Percentiles rank a stretch among this genome's conserved stretches.
Evolutionary conservation across 108 stramenopile species (phyloP).

Genomic region (Thalassiosira profunda): DNA sequence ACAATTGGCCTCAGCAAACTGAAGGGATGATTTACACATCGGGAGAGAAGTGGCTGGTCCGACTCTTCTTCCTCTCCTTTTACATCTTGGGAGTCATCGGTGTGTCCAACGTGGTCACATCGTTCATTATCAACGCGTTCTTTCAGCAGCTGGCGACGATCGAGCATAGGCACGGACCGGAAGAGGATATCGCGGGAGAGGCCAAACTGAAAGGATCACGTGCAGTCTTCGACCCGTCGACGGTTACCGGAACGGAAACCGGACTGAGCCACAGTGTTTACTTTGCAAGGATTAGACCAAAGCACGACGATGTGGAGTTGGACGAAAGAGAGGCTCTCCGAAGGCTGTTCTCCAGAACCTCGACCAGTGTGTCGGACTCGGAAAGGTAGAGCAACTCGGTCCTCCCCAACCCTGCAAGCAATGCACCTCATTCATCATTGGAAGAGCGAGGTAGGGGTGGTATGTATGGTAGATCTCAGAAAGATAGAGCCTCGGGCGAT

Average conservation of each 20-base stretch:
- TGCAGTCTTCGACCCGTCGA: conserved; percentile 54
- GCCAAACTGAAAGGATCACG: conserved; percentile 49
- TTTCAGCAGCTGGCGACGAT: conserved; percentile 59
- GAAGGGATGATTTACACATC: conserved; percentile 50
- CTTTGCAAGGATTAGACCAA: conserved; percentile 14
- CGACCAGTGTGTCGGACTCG: no score
- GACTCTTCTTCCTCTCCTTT: conserved; percentile 75
- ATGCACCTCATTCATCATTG: no score
- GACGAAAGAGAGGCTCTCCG: conserved; percentile 18
- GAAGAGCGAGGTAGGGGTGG: no score
- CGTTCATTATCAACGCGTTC: conserved; percentile 80
- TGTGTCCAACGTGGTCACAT: conserved; percentile 77
- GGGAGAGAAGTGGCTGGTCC: conserved; percentile 41
- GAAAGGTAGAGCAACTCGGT: no score
- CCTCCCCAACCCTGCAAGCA: no score
- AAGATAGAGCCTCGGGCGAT: no score
- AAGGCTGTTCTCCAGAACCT: conserved; percentile 7
- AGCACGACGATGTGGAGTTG: conserved; percentile 21
- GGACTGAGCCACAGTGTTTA: conserved; percentile 19
- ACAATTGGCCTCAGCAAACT: conserved; percentile 75
- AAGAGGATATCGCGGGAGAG: conserved; percentile 49
- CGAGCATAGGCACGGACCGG: conserved; percentile 27
- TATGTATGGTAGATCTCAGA: no score
- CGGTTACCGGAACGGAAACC: conserved; percentile 68
- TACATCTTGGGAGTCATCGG: conserved; percentile 76